A percentile compares a stretch with the other conserved stretches of the same genome.
These are phyloP conservation scores for Claviceps digitariae DNA, from an alignment of 2,329 filamentous ascomycete genomes.

Conservation along the genomic window DNA sequence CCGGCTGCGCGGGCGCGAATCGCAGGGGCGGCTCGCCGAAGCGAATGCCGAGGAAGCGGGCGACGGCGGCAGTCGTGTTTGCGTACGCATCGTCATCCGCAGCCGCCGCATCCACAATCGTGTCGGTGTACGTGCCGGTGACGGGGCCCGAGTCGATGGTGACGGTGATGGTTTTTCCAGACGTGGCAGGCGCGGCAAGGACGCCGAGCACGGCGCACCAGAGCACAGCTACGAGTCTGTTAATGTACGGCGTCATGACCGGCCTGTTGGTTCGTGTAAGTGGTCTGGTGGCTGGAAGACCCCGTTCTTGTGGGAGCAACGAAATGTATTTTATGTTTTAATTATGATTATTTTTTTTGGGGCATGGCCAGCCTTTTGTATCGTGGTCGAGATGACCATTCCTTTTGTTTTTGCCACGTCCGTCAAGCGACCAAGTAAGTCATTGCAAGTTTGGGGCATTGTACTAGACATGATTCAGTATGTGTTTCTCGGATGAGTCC, in stretches of 20 bases:
- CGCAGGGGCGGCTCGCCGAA: conserved; percentile 15
- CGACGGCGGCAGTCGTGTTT: neutral
- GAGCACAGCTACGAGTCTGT: neutral
- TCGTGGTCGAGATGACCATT: too few relatives aligned
- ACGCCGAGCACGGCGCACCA: neutral
- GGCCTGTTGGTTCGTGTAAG: neutral
- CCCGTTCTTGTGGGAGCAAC: too few relatives aligned
- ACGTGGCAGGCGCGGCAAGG: too few relatives aligned
- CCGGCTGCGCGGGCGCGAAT: conserved; percentile 11
- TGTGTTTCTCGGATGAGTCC: too few relatives aligned
- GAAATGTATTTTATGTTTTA: too few relatives aligned
- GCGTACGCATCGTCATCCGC: neutral
- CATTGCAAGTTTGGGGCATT: too few relatives aligned
- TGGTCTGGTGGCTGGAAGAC: too few relatives aligned
- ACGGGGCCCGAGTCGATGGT: neutral
- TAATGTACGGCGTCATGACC: neutral
- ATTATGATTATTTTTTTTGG: neutral
- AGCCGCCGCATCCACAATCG: neutral
- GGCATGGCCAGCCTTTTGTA: neutral
- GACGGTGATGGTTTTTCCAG: neutral
- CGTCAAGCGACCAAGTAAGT: too few relatives aligned
- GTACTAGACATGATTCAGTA: too few relatives aligned
- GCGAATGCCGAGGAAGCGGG: conserved; percentile 17
- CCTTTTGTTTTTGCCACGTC: too few relatives aligned
- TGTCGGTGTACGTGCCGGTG: neutral